Conservation (phyloP, 371 early-diverging fungal genomes). For the Apophysomyces elegans region DNA sequence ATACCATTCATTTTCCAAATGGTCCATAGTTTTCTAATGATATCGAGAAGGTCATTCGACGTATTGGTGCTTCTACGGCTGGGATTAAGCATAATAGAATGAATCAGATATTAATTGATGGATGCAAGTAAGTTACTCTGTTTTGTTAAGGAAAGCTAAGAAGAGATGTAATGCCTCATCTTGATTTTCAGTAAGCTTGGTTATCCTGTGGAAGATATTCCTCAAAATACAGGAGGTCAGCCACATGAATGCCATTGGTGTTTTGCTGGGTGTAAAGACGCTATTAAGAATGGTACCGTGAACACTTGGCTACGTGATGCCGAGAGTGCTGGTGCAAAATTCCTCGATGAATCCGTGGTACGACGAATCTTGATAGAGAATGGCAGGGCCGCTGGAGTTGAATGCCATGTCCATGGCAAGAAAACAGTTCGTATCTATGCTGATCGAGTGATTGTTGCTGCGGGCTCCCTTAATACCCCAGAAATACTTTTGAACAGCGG, state of each 20-base stretch:
- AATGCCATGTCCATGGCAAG: constrained; percentile 31
- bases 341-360: constrained; percentile 64
- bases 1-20: neutral
- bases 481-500: constrained; percentile 68
- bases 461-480: constrained; percentile 74
- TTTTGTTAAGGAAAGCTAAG: neutral
- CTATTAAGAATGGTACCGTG: constrained; percentile 72
- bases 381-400: constrained; percentile 58
- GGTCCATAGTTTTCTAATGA: constrained; percentile 30
- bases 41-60: constrained; percentile 58
- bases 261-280: constrained; percentile 70
- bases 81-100: constrained; percentile 64
- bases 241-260: constrained; percentile 74
- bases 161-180: neutral
- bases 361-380: constrained; percentile 55
- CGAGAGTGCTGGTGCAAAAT: constrained; percentile 58
- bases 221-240: constrained; percentile 69
- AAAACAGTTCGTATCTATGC: constrained; percentile 48
- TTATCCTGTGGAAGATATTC: constrained; percentile 57
- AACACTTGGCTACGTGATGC: constrained; percentile 76
- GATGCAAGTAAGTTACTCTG: constrained; percentile 49
- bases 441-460: constrained; percentile 64
- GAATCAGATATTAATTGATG: constrained; percentile 65
- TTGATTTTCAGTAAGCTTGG: constrained; percentile 55
- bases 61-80: constrained; percentile 59